Evolutionary conservation across 1,284 basidiomycete species (phyloP), one percentile per base, ranked within the genome.

Genomic region (Lentinus polychrous): DNA sequence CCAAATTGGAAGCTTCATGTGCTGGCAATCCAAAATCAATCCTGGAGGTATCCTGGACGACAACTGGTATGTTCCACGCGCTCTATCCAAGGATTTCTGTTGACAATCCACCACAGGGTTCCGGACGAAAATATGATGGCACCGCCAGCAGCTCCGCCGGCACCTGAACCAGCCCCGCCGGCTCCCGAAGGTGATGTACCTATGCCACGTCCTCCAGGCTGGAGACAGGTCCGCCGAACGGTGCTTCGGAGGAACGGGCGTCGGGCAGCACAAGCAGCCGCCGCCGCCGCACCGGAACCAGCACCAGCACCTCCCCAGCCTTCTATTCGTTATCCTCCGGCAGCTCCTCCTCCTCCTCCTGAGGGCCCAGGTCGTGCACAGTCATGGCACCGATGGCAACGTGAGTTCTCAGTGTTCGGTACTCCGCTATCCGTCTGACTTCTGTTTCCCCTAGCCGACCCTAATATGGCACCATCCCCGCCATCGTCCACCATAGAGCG

Each of bases 41-140:
- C 79, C 84, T 12, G 84, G 84, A 49, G 86, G 86, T 44, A 81
- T 86, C 61, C 89, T 83, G 55, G 80, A 86, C 60, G 73, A 79
- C 4, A 78, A 83, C 14, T 88, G 86, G 86, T 79, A 49, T 49
- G 73, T 50, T 35, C 41, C 12, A 14, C 47, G 14, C n/a, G 49
- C 20, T 41, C 22, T 12, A 17, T 41, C 31, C 35, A 10, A 5
- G 33, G 48, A 38, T 33, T 24, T 33, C 27, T 56, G 40, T 50
- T 46, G 33, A 22, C 42, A 18, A 18, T 27, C 39, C 37, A 22
- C n/a, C 12, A 27, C 38, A 40, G 49, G 47, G 8, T 22, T 37
- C 22, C 49, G 37, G 17, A 42, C 72, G 1, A n/a, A 70, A 14
- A 22, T 18, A 20, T 35, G 11, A 22, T 6, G 23, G 17, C 73